Conservation (phyloP, 441 rosid genomes). For the Erysimum pusillum region DNA sequence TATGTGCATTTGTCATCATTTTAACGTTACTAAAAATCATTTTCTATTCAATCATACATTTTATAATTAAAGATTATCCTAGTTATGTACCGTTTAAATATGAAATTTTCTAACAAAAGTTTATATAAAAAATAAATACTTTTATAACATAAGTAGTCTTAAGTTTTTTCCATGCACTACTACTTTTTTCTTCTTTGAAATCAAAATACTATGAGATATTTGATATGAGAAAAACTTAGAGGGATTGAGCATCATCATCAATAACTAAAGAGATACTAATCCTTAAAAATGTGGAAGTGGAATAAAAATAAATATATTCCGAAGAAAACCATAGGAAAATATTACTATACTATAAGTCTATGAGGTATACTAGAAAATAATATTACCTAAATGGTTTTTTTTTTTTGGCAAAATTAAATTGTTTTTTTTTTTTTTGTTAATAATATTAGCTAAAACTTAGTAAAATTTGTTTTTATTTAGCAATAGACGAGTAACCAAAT, state of each 20-base stretch:
- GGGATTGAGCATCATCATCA: neutral
- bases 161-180: neutral
- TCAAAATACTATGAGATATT: neutral
- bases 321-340: no score
- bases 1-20: no score
- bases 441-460: no score
- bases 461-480: no score
- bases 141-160: neutral
- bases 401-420: no score
- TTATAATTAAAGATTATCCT: no score
- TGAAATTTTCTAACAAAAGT: neutral
- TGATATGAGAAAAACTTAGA: neutral
- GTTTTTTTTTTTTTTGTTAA: no score
- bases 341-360: neutral
- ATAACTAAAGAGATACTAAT: neutral
- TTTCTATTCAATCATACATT: no score
- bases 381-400: neutral
- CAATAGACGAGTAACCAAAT: no score
- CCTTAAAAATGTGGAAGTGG: neutral
- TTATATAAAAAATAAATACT: neutral
- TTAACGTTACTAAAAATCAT: no score
- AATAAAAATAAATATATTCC: no score
- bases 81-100: no score
- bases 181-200: neutral
- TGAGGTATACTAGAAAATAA: neutral